Evolutionary conservation across 805 yeast species (phyloP).

Genomic region (Wickerhamomyces silvicola): DNA sequence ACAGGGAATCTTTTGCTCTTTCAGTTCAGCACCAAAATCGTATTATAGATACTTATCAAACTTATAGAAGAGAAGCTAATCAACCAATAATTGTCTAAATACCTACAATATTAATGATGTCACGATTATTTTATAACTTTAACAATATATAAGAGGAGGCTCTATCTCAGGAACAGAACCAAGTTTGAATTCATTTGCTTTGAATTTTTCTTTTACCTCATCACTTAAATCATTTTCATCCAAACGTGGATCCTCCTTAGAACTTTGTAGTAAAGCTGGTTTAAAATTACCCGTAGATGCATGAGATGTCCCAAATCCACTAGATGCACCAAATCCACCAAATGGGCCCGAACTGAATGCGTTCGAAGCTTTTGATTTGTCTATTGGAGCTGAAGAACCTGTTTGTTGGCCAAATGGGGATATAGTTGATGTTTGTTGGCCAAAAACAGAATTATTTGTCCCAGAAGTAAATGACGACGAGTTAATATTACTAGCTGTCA

Average conservation of each 20-base stretch:
- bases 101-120: too few species aligned
- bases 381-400: conserved; percentile 8
- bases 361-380: conserved; percentile 1
- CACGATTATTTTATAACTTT: conserved; percentile 3
- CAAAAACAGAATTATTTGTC: too few species aligned
- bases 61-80: conserved; percentile 11
- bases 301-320: conserved; percentile 6
- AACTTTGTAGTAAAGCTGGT: conserved; percentile 28
- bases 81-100: conserved; percentile 3
- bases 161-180: conserved; percentile 69
- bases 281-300: conserved; percentile 9
- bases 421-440: conserved; percentile 5
- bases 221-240: conserved; percentile 36
- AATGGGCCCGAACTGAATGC: conserved; percentile 8
- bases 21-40: conserved; percentile 35
- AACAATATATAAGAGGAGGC: conserved; percentile 52
- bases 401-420: conserved; percentile 20
- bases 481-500: too few species aligned
- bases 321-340: conserved; percentile 4
- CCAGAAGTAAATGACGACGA: too few species aligned
- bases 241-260: conserved; percentile 22
- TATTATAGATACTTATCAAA: conserved; percentile 28
- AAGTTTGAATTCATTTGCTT: conserved; percentile 39
- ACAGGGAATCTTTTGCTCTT: conserved; percentile 52
- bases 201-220: conserved; percentile 40